These are phyloP conservation scores for Colletotrichum sublineola DNA, from an alignment of 2,329 filamentous ascomycete genomes.

Conservation along the genomic window DNA sequence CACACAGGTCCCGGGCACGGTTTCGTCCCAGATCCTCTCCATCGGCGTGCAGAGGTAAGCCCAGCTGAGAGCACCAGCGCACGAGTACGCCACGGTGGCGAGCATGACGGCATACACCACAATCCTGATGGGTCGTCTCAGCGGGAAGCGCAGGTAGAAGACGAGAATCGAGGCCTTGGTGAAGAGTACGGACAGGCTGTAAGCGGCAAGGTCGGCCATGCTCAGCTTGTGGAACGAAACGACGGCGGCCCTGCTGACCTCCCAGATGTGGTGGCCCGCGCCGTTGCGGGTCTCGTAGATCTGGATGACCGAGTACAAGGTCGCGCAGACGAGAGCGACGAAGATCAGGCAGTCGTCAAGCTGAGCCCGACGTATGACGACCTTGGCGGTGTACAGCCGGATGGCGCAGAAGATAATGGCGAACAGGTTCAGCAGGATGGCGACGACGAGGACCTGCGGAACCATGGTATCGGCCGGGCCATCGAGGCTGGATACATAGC, in stretches of 20 bases:
- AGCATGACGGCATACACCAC: conserved; percentile 38
- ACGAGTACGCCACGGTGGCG: conserved; percentile 32
- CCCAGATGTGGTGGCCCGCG: conserved; percentile 33
- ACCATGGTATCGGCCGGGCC: conserved; percentile 34
- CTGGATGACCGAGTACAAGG: conserved; percentile 31
- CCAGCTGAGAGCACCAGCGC: conserved; percentile 25
- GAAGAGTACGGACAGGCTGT: conserved; percentile 44
- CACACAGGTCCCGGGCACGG: conserved; percentile 30
- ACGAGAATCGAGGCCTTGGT: conserved; percentile 44
- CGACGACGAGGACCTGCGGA: conserved; percentile 33
- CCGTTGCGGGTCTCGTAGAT: conserved; percentile 38
- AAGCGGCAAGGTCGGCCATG: conserved; percentile 39
- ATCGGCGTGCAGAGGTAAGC: conserved; percentile 40
- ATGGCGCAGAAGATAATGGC: conserved; percentile 38
- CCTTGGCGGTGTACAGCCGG: conserved; percentile 33
- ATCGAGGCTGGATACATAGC: conserved; percentile 33
- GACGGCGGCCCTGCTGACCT: conserved; percentile 17
- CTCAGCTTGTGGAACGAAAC: conserved; percentile 38
- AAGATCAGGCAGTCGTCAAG: conserved; percentile 39
- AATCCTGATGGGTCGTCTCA: neutral
- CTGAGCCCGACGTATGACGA: conserved; percentile 33
- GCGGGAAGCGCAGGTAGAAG: conserved; percentile 45
- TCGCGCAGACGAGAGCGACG: conserved; percentile 30
- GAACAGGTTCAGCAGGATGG: conserved; percentile 33
- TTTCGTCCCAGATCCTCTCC: conserved; percentile 32